phyloP scores from a whole-genome alignment of 2,329 filamentous ascomycete genomes.

The Fusarium incarnatum region DNA sequence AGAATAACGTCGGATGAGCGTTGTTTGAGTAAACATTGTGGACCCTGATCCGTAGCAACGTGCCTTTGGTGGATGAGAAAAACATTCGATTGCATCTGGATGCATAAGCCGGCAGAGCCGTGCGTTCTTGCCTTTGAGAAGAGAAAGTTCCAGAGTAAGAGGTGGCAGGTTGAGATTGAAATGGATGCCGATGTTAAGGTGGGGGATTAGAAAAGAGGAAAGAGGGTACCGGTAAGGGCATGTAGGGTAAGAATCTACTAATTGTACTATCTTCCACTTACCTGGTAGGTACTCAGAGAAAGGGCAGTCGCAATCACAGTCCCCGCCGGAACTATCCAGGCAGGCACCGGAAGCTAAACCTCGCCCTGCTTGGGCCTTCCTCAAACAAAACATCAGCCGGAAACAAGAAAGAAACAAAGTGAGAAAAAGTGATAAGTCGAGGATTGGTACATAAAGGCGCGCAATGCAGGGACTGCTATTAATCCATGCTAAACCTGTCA shows the following conservation, averaged over 20 bases:
- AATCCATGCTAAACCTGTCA: not conserved
- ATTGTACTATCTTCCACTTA: too few relatives aligned
- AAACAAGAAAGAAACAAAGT: constrained; percentile 11
- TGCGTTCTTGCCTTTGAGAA: not conserved
- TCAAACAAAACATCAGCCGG: not conserved
- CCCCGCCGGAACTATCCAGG: not conserved
- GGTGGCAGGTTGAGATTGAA: not conserved
- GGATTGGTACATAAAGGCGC: too few relatives aligned
- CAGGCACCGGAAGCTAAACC: not conserved
- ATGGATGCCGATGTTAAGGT: constrained; percentile 3
- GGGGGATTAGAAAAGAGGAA: constrained; percentile 9
- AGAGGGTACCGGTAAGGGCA: not conserved
- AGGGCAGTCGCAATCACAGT: not conserved
- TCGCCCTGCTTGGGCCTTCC: constrained; percentile 22
- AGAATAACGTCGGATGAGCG: constrained; percentile 30
- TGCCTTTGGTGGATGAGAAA: constrained; percentile 16
- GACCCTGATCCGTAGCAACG: constrained; percentile 34
- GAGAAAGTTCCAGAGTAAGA: not conserved
- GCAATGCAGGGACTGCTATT: not conserved
- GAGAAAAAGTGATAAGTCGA: not conserved
- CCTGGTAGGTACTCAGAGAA: not conserved
- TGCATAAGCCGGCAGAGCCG: constrained; percentile 18
- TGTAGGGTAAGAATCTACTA: not conserved
- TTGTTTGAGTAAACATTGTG: constrained; percentile 27
- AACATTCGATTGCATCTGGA: constrained; percentile 14